Evolutionary conservation across 2,329 filamentous ascomycete genomes (phyloP).

Genomic region (Talaromyces pinophilus): DNA sequence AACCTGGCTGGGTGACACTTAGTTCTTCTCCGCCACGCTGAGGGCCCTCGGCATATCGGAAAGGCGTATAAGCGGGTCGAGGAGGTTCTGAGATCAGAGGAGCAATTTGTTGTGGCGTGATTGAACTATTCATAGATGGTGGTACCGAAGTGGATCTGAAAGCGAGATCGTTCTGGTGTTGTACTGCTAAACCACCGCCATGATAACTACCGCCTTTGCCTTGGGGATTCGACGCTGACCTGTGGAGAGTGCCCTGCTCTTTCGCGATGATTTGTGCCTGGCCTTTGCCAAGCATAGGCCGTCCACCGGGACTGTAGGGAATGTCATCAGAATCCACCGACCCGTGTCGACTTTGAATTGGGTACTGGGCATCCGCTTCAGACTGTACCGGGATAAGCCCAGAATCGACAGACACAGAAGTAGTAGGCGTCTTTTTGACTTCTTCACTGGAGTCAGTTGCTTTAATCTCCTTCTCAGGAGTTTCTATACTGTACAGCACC

Average conservation of each 20-base stretch:
- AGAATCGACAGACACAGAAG: constrained; percentile 23
- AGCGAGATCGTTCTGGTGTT: constrained; percentile 6
- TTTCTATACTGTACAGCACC: constrained; percentile 51
- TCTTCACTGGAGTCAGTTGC: constrained; percentile 26
- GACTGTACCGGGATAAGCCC: constrained; percentile 39
- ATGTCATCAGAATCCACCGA: constrained; percentile 31
- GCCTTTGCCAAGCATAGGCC: constrained; percentile 46
- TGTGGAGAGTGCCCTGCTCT: constrained; percentile 26
- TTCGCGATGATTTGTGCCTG: constrained; percentile 15
- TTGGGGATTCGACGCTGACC: constrained; percentile 33
- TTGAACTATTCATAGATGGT: constrained; percentile 28
- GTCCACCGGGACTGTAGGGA: constrained; percentile 56
- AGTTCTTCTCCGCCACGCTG: constrained; percentile 45
- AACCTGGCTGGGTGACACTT: constrained; percentile 44
- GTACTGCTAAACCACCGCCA: background rate
- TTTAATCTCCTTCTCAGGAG: constrained; percentile 28
- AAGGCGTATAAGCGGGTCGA: constrained; percentile 47
- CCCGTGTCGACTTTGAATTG: constrained; percentile 25
- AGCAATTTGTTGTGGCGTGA: constrained; percentile 27
- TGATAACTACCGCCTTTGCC: constrained; percentile 12
- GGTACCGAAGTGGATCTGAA: constrained; percentile 32
- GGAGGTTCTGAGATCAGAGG: constrained; percentile 42
- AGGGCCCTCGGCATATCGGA: constrained; percentile 47
- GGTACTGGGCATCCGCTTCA: constrained; percentile 26
- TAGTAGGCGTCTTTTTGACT: background rate